Conservation (phyloP, 2,329 filamentous ascomycete species). For the Aspergillus sp. region DNA sequence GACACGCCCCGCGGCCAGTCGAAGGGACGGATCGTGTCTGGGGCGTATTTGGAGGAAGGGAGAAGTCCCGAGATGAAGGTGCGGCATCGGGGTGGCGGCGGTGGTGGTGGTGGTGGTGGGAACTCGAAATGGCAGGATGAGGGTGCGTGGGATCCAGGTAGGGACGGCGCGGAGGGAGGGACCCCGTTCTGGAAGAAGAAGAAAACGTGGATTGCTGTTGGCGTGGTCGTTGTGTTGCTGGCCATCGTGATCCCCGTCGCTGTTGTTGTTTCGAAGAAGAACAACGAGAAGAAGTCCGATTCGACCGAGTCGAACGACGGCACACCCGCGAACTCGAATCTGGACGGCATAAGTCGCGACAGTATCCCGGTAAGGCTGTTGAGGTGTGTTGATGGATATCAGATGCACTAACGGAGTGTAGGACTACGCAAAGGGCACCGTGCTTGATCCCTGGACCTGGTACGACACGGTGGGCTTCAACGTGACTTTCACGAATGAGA, state of each 20-base stretch:
- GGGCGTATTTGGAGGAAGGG: conserved; percentile 68
- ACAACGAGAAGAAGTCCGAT: conserved; percentile 32
- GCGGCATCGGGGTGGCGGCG: conserved; percentile 39
- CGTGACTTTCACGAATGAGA: conserved; percentile 82
- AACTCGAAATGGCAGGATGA: conserved; percentile 52
- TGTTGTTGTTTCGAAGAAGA: conserved; percentile 65
- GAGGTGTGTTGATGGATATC: conserved; percentile 8
- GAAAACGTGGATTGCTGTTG: conserved; percentile 56
- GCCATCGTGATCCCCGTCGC: conserved; percentile 68
- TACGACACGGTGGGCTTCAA: conserved; percentile 89
- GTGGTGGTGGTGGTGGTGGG: conserved; percentile 33
- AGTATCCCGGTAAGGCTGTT: conserved; percentile 54
- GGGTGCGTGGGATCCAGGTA: conserved; percentile 32
- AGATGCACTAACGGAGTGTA: conserved; percentile 16
- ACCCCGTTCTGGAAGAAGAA: conserved; percentile 39
- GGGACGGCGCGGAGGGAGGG: conserved; percentile 19
- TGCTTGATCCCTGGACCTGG: conserved; percentile 89
- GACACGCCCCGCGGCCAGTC: conserved; percentile 43
- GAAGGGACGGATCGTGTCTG: conserved; percentile 66
- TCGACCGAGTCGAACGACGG: conserved; percentile 25
- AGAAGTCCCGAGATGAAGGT: conserved; percentile 49
- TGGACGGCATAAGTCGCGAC: conserved; percentile 54
- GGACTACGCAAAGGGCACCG: conserved; percentile 66
- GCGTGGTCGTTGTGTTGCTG: conserved; percentile 54
- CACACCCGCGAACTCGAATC: conserved; percentile 42